Conservation (phyloP, 371 early-diverging fungal species). For the Mucor sp. region DNA sequence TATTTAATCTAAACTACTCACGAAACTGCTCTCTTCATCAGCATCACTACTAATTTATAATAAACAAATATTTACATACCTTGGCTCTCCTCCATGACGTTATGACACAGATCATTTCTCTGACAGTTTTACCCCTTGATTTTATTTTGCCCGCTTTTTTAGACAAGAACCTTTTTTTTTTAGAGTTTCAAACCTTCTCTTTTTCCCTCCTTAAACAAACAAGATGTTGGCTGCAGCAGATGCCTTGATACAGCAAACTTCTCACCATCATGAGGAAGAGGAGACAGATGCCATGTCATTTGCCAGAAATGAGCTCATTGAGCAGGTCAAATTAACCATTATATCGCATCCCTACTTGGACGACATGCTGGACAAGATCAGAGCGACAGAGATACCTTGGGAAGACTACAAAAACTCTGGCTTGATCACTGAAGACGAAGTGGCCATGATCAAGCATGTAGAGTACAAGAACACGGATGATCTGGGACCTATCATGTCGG, state of each 20-base stretch:
- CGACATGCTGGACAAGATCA: slow-evolving; percentile 67
- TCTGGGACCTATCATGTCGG: slow-evolving; percentile 42
- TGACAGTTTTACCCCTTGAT: slow-evolving; percentile 22
- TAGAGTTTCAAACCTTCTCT: background rate
- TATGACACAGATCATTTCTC: slow-evolving; percentile 5
- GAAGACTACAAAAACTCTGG: slow-evolving; percentile 46
- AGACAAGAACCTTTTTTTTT: background rate
- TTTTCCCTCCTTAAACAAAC: background rate
- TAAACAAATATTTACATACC: background rate
- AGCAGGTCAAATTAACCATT: slow-evolving; percentile 61
- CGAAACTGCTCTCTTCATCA: background rate
- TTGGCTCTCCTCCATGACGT: slow-evolving; percentile 5
- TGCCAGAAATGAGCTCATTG: slow-evolving; percentile 19
- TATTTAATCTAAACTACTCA: background rate
- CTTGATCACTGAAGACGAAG: slow-evolving; percentile 80
- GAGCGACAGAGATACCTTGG: slow-evolving; percentile 85
- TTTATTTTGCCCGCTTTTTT: slow-evolving; percentile 2
- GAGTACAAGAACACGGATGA: slow-evolving; percentile 54
- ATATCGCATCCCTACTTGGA: slow-evolving; percentile 84
- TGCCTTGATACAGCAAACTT: background rate
- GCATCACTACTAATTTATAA: background rate
- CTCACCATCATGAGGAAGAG: background rate
- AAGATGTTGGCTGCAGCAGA: slow-evolving; percentile 5
- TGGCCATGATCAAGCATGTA: slow-evolving; percentile 65
- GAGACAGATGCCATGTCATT: slow-evolving; percentile 14